Percentiles rank a stretch among this genome's conserved stretches.
Evolutionary conservation across 164 flowering plant genomes (phyloP).

Genomic region (Euptelea pleiosperma): DNA sequence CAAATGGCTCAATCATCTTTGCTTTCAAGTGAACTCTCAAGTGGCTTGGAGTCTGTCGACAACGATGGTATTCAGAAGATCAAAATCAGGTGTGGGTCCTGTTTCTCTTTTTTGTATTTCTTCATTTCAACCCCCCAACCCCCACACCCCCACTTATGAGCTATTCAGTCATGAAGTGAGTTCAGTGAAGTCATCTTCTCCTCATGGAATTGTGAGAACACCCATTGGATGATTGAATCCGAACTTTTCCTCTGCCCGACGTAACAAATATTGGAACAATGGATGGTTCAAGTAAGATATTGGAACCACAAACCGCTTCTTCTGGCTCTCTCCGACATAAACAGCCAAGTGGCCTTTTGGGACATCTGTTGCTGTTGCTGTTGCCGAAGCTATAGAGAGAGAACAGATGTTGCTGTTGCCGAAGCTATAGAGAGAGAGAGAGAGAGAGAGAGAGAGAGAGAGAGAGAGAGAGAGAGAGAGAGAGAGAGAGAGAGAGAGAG

Average conservation of each 20-base stretch:
- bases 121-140: no score
- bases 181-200: slow-evolving; percentile 26
- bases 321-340: slow-evolving; percentile 34
- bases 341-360: slow-evolving; percentile 38
- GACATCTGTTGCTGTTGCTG: slow-evolving; percentile 7
- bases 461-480: no score
- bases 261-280: slow-evolving; percentile 29
- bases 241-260: slow-evolving; percentile 29
- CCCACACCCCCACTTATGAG: not conserved
- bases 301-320: no score
- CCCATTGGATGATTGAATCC: slow-evolving; percentile 54
- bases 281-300: no score
- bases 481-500: no score
- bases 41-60: no score
- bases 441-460: no score
- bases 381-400: no score
- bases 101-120: not conserved
- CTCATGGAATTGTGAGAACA: slow-evolving; percentile 51
- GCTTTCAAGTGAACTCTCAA: no score
- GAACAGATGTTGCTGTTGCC: not conserved
- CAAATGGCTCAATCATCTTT: no score
- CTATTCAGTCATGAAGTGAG: slow-evolving; percentile 23
- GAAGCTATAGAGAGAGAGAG: no score
- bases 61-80: not conserved
- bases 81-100: not conserved